Base-by-base conservation (phyloP, 1,284 basidiomycete genomes). In the Microbotryum intermedium region DNA sequence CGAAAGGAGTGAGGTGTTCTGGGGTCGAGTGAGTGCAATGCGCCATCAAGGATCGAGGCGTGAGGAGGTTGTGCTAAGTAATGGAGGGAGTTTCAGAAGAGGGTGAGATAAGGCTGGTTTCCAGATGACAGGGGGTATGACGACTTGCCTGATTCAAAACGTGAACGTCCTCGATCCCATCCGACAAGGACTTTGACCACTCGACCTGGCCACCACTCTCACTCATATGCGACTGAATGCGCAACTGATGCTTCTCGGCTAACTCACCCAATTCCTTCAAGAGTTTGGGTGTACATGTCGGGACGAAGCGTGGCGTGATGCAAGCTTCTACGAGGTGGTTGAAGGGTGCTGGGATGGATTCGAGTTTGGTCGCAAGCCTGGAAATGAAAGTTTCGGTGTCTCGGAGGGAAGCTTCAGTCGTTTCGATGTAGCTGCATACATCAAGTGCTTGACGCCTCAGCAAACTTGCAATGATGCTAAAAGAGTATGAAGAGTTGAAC, bases 291-390 rank as follows among this genome's bases (percentile, higher is more conserved):
- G 85, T 84, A 72, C 87, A 90, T 0, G 86, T 87, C 0, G 88
- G 88, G 3, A 89, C 83, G 66, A 90, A 90, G 8, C 88, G 82
- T 3, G 88, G 87, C 0, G 88, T 89, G 57, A 90, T 73, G n/a
- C 89, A 85, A 0, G 88, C 87, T 60, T 85, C 80, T 2, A 90
- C 80, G 16, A 88, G 78, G 6, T 78, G 78, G 52, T 74, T 69
- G 61, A 83, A 78, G 3, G 71, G 34, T 39, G 16, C 55, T 0
- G 80, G 77, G 2, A 82, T 70, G 25, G 74, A 65, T 5, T 76
- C 67, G 6, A 77, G 34, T 16, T 39, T 39, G 34, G 34, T 39
- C 13, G 34, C 74, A 8, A 82, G 72, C 0, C 73, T 70, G 23
- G 73, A 72, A 42, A 84, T 79, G 69, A 90, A 91, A 0, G 77